Percentiles rank a stretch among this genome's conserved stretches.
phyloP scores from a whole-genome alignment of 495 filamentous ascomycete genomes.

The Sphaerosporella brunnea region DNA sequence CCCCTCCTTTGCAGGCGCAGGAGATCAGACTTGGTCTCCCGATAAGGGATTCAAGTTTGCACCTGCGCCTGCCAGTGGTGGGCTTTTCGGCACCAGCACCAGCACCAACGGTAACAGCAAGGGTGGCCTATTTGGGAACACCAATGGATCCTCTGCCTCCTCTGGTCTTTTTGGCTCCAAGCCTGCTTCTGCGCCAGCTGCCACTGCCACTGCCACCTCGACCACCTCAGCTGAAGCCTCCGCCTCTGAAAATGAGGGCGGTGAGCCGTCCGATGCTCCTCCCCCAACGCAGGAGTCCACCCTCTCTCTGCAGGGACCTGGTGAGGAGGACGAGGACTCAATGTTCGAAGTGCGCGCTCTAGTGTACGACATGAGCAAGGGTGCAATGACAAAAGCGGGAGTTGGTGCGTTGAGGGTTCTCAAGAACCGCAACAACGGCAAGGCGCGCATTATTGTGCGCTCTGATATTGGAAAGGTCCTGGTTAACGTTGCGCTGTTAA shows the following conservation, averaged over 20 bases:
- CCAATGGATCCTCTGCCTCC: neutral
- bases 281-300: constrained; percentile 3
- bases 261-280: constrained; percentile 6
- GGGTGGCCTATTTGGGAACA: neutral
- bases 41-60: constrained; percentile 13
- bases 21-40: constrained; percentile 13
- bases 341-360: constrained; percentile 15
- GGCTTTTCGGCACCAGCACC: neutral
- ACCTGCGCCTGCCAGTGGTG: constrained; percentile 3
- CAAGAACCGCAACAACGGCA: constrained; percentile 22
- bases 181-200: neutral
- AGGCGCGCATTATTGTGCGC: constrained; percentile 18
- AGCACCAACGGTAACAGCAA: constrained; percentile 1
- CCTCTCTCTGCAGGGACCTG: constrained; percentile 16
- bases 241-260: neutral
- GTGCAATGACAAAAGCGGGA: constrained; percentile 13
- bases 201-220: neutral
- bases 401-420: constrained; percentile 17
- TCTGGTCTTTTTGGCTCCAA: neutral
- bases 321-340: constrained; percentile 22
- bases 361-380: constrained; percentile 14
- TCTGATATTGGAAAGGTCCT: constrained; percentile 21
- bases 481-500: constrained; percentile 16
- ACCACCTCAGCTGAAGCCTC: neutral
- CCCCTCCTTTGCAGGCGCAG: too few species aligned